Conservation (phyloP, 2,329 filamentous ascomycete genomes). For the Aspergillus piperis region DNA sequence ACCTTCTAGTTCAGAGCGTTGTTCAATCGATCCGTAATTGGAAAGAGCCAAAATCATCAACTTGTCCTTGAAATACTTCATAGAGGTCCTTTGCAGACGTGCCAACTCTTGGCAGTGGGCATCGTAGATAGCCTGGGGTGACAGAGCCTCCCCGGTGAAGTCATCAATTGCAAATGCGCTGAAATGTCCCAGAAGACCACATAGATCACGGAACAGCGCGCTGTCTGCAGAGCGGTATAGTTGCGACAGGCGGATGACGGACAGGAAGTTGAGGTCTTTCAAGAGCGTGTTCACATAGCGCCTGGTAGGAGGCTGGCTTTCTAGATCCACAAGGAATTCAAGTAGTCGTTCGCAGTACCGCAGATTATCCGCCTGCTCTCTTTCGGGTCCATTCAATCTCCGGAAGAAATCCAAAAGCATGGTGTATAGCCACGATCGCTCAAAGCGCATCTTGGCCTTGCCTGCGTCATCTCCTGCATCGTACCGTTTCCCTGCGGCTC, state of each 20-base stretch:
- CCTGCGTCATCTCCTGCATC: constrained; percentile 78
- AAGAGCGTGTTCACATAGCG: constrained; percentile 89
- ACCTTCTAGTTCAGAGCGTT: constrained; percentile 72
- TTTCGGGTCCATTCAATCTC: constrained; percentile 61
- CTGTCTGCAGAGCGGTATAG: constrained; percentile 75
- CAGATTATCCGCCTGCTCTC: constrained; percentile 59
- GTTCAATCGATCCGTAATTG: constrained; percentile 86
- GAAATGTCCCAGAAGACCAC: constrained; percentile 80
- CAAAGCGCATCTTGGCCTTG: constrained; percentile 81
- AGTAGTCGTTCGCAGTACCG: constrained; percentile 90
- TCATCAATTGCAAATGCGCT: constrained; percentile 88
- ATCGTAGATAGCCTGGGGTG: constrained; percentile 72
- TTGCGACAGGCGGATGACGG: constrained; percentile 75
- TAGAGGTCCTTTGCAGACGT: constrained; percentile 73
- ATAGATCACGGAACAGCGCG: constrained; percentile 76
- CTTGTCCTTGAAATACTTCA: constrained; percentile 85
- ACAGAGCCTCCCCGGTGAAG: constrained; percentile 77
- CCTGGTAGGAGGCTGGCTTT: constrained; percentile 90
- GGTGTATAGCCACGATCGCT: constrained; percentile 89
- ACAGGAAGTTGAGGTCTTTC: constrained; percentile 79
- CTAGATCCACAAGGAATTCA: constrained; percentile 84
- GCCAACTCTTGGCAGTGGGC: constrained; percentile 74
- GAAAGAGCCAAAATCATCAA: constrained; percentile 87
- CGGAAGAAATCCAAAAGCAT: constrained; percentile 80
- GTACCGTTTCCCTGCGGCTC: constrained; percentile 79